phyloP scores from a whole-genome alignment of 257 asterid genomes.

The Henckelia pumila region DNA sequence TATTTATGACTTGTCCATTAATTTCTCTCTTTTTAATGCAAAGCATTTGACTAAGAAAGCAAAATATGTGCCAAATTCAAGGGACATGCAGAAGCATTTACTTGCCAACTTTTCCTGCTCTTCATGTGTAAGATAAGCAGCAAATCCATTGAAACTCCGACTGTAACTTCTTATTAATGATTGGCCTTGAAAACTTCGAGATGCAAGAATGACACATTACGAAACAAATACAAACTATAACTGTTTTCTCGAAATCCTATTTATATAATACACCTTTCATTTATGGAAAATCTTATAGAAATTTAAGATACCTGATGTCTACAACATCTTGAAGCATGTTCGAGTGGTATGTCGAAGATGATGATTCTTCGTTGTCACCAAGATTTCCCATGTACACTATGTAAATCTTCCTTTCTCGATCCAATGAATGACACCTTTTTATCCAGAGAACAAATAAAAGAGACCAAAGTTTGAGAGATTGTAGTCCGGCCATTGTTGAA shows the following conservation, averaged over 20 bases:
- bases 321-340: not conserved
- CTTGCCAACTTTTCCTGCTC: conserved; percentile 31
- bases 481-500: not conserved
- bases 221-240: not conserved
- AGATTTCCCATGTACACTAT: not conserved
- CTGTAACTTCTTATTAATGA: conserved; percentile 27
- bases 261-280: no score
- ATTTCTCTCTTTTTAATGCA: not conserved
- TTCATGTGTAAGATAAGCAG: conserved; percentile 26
- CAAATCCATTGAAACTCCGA: conserved; percentile 34
- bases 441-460: not conserved
- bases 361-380: not conserved
- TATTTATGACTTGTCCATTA: not conserved
- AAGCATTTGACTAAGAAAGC: no score
- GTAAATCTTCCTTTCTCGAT: not conserved
- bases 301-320: not conserved
- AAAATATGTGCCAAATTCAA: no score
- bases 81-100: not conserved
- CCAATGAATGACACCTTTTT: no score
- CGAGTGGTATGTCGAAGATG: not conserved
- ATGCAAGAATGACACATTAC: not conserved
- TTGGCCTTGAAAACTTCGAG: not conserved
- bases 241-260: not conserved
- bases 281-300: no score
- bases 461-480: not conserved